Base-by-base conservation (phyloP, 2,329 filamentous ascomycete species). In the Cytospora schulzeri region DNA sequence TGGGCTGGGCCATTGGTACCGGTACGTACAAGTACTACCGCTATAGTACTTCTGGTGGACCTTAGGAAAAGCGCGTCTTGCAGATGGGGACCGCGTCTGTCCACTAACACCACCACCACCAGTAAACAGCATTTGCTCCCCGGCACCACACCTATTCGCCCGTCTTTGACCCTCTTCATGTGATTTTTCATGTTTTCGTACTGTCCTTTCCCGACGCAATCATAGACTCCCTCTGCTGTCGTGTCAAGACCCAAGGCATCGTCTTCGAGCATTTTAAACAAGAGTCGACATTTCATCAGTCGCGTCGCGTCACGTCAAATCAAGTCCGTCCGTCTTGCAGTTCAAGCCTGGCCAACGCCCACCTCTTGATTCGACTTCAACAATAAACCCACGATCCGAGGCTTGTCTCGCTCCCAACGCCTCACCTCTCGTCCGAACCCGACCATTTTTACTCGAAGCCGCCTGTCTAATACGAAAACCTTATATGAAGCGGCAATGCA, bases 401-500 rank as follows among this genome's bases (percentile, higher is more conserved):
- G 15, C 29, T 9, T 29, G 52, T 35, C 45, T 62, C 28, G 59
- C 55, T 31, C 24, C 31, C 28, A 9, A 51, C 35, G 52, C 38
- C 33, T 62, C 59, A 35, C 22, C 33, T 28, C 24, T 14, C n/a
- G 45, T 48, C 45, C 45, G 11, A 48, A 48, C 9, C 11, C 5
- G 11, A 14, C 45, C 45, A 24, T 4, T 38, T 4, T 17, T 45
- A 38, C 31, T 31, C 52, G 14, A 48, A 56, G 22, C 17, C 26
- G 22, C 31, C 26, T 53, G 17, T 33, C 22, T 28, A 9, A 29
- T 4, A 41, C 48, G 26, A 63, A n/a, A 50, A 67, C n/a, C 67
- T 66, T 70, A 69, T 69, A 78, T 77, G 76, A 73, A 72, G 73
- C 66, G 70, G 60, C 69, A 66, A 72, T 73, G 71, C 64, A 68